Conservation (phyloP, 1,139 yeast genomes). For the Kodamaea sp. region DNA sequence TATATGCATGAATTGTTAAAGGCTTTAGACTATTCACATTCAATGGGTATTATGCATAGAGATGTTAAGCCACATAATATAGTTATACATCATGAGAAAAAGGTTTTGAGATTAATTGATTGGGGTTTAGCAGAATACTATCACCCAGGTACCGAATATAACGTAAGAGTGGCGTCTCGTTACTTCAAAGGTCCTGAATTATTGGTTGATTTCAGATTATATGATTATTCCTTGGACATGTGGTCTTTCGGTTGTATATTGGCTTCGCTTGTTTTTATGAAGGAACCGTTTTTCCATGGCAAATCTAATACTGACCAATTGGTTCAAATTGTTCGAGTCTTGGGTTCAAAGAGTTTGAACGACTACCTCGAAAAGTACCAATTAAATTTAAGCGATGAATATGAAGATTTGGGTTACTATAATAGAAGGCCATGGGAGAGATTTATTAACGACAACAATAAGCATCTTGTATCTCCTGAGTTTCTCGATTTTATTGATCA, state of each 20-base stretch:
- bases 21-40: constrained; percentile 91
- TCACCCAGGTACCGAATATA: constrained; percentile 91
- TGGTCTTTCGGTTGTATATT: constrained; percentile 98
- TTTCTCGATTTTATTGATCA: constrained; percentile 82
- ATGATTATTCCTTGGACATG: constrained; percentile 90
- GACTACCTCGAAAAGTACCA: constrained; percentile 73
- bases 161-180: constrained; percentile 96
- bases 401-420: constrained; percentile 77
- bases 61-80: constrained; percentile 98
- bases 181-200: constrained; percentile 98
- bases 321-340: constrained; percentile 87
- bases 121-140: constrained; percentile 99
- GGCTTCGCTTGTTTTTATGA: constrained; percentile 94
- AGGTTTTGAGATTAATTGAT: constrained; percentile 78
- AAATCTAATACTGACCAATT: constrained; percentile 94
- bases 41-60: constrained; percentile 98
- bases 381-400: constrained; percentile 72
- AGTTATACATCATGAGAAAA: constrained; percentile 87
- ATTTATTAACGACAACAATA: constrained; percentile 73
- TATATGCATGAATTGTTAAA: constrained; percentile 85
- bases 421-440: constrained; percentile 86
- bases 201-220: constrained; percentile 86
- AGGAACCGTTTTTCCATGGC: constrained; percentile 97
- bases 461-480: constrained; percentile 62
- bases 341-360: constrained; percentile 85